A percentile compares a stretch with the other conserved stretches of the same genome.
These are phyloP conservation scores for Cinnamomum chago DNA, from an alignment of 164 flowering plant genomes.

Conservation along the genomic window DNA sequence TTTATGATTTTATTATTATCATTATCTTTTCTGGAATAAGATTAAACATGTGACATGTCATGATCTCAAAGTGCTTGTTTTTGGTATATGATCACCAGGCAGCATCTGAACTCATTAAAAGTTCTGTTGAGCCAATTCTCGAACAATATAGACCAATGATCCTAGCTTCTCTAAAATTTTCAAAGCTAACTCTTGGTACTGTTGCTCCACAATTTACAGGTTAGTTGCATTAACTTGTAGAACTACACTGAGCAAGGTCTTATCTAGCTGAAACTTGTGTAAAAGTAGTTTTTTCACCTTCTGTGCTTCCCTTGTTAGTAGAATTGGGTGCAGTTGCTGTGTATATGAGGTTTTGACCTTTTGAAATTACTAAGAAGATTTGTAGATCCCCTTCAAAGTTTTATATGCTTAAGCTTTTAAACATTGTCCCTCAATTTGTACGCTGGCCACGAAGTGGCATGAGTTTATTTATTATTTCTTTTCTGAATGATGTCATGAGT, in stretches of 20 bases:
- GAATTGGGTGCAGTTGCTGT: neutral
- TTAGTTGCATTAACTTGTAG: constrained; percentile 20
- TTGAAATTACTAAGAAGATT: neutral
- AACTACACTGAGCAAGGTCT: too few species aligned
- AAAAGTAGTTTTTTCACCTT: neutral
- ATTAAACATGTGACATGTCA: neutral
- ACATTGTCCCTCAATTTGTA: too few species aligned
- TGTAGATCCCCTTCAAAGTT: neutral
- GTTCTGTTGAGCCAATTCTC: constrained; percentile 80
- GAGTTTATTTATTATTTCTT: too few species aligned
- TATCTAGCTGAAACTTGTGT: too few species aligned
- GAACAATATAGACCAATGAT: constrained; percentile 82
- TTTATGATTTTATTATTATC: too few species aligned
- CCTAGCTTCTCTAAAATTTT: constrained; percentile 71
- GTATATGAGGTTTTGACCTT: neutral
- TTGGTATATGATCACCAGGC: constrained; percentile 45
- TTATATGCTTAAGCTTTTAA: neutral
- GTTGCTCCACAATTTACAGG: constrained; percentile 99
- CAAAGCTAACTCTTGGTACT: constrained; percentile 96
- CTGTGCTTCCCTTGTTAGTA: neutral
- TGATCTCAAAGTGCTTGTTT: neutral
- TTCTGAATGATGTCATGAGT: too few species aligned
- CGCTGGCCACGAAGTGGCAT: too few species aligned
- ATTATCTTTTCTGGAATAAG: neutral
- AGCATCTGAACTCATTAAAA: constrained; percentile 87